These are phyloP conservation scores for Ambrosiella beaveri DNA, from an alignment of 2,329 filamentous ascomycete species.

Conservation along the genomic window DNA sequence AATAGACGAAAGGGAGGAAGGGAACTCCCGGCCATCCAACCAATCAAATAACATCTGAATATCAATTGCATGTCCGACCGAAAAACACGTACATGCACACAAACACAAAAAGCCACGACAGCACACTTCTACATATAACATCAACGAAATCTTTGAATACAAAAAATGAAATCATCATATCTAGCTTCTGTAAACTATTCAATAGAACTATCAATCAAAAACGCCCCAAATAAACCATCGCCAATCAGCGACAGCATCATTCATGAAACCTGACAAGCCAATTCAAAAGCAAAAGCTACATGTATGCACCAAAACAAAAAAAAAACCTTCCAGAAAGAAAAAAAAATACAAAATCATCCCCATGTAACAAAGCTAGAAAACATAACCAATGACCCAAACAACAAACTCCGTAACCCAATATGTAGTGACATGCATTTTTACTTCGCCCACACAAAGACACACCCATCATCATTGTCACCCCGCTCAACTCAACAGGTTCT, in stretches of 20 bases:
- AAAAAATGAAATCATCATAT: too few species aligned
- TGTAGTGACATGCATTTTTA: constrained; percentile 20
- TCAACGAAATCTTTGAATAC: too few species aligned
- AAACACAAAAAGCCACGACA: neutral
- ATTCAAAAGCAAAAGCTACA: neutral
- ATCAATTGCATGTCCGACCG: neutral
- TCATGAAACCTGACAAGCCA: neutral
- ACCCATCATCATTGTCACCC: neutral
- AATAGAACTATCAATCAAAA: too few species aligned
- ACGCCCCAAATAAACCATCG: too few species aligned
- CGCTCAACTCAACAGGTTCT: constrained; percentile 51
- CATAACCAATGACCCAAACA: neutral
- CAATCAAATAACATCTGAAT: neutral
- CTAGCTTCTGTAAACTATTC: too few species aligned
- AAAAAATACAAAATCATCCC: neutral
- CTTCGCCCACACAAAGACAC: neutral
- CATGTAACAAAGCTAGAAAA: neutral
- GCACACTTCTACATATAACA: too few species aligned
- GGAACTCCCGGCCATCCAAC: neutral
- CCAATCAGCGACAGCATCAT: too few species aligned
- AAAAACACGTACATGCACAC: neutral
- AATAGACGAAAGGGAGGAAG: too few species aligned
- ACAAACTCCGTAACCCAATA: constrained; percentile 37
- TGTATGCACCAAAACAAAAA: neutral
- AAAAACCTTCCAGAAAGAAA: neutral